These are phyloP conservation scores for Candida methanosorbosa DNA, from an alignment of 805 yeast species.

Conservation along the genomic window DNA sequence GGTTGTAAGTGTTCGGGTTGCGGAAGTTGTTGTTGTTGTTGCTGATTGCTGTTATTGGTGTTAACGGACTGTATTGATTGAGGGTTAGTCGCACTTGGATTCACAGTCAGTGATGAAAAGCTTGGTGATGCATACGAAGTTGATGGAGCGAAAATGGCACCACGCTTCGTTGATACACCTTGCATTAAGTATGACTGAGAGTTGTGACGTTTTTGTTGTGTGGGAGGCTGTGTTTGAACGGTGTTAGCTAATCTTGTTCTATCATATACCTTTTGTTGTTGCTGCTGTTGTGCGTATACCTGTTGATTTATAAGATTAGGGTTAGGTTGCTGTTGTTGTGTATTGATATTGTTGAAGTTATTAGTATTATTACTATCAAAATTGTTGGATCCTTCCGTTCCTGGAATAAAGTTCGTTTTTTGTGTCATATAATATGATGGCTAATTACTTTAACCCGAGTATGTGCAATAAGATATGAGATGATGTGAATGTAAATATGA, in stretches of 20 bases:
- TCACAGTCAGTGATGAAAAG: not conserved
- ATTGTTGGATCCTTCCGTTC: too few species aligned
- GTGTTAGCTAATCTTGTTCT: conserved; percentile 9
- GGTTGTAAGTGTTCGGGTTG: not conserved
- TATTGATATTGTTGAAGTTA: not conserved
- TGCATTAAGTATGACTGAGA: conserved; percentile 19
- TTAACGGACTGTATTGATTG: not conserved
- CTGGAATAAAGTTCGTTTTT: too few species aligned
- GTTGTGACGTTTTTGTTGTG: conserved; percentile 21
- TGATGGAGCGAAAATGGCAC: conserved; percentile 5
- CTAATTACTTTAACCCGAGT: too few species aligned
- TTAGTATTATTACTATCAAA: not conserved
- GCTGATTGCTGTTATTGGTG: not conserved
- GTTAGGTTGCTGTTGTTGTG: not conserved
- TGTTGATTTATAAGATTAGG: too few species aligned
- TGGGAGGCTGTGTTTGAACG: conserved; percentile 9
- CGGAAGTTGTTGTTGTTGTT: not conserved
- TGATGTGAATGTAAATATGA: too few species aligned
- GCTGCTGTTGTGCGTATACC: not conserved
- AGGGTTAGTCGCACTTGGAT: not conserved
- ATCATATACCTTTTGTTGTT: not conserved
- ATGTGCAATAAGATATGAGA: too few species aligned
- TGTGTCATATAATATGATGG: too few species aligned
- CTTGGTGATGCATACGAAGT: not conserved
- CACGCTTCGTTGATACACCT: conserved; percentile 15